Conservation (phyloP, 1,139 yeast genomes). For the Candida mesenterica region DNA sequence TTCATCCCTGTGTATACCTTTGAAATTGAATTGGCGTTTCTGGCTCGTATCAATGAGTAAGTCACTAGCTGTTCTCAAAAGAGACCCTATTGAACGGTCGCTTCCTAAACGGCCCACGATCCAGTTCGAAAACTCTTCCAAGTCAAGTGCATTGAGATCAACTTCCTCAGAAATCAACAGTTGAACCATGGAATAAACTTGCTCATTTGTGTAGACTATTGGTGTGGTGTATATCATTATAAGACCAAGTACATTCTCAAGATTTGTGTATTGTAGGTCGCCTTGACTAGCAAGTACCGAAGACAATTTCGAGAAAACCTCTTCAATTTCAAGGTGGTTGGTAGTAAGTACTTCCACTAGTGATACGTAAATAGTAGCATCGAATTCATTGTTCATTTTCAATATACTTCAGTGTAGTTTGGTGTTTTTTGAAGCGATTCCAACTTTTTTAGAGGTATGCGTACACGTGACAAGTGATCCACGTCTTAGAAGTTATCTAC, state of each 20-base stretch:
- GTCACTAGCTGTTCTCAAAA: slow-evolving; percentile 18
- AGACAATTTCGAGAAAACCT: slow-evolving; percentile 4
- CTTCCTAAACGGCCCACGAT: too few relatives aligned
- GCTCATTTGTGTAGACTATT: slow-evolving; percentile 6
- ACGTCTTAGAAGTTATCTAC: too few relatives aligned
- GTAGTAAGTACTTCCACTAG: slow-evolving; percentile 7
- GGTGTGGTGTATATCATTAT: slow-evolving; percentile 10
- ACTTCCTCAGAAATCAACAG: slow-evolving; percentile 1
- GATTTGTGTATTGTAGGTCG: slow-evolving; percentile 5
- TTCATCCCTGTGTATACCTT: slow-evolving; percentile 3
- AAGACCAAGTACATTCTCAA: slow-evolving; percentile 4
- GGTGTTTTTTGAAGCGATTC: too few relatives aligned
- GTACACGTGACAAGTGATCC: too few relatives aligned
- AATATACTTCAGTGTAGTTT: too few relatives aligned
- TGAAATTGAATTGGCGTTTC: background rate
- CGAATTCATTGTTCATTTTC: slow-evolving; percentile 1
- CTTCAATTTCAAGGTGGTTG: slow-evolving; percentile 1
- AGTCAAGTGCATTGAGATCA: slow-evolving; percentile 14
- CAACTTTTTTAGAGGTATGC: too few relatives aligned
- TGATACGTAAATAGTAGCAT: slow-evolving; percentile 5
- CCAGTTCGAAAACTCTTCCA: slow-evolving; percentile 25
- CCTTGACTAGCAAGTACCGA: background rate
- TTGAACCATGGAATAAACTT: slow-evolving; percentile 6
- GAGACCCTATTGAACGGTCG: slow-evolving; percentile 1
- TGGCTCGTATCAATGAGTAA: slow-evolving; percentile 6